Evolutionary conservation across 75 land plant species (phyloP).

Genomic region (Ceratopteris richardii): DNA sequence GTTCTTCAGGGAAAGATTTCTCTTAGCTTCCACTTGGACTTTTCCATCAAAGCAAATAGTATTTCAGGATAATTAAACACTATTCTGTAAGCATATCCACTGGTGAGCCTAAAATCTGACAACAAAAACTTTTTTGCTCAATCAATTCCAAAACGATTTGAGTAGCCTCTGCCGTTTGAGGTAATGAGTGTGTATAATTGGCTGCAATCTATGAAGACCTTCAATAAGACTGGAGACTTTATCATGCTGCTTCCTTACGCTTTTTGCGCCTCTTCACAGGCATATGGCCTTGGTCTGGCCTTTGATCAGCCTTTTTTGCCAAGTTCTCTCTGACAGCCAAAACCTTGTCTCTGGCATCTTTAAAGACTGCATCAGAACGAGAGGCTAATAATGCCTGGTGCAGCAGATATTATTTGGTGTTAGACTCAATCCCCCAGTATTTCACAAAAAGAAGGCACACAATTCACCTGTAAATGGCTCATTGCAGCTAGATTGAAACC

Average conservation of each 20-base stretch:
- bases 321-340: conserved; percentile 54
- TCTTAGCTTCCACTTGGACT: too few species aligned
- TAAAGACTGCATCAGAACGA: conserved; percentile 78
- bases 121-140: too few species aligned
- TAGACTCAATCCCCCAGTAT: background rate
- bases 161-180: too few species aligned
- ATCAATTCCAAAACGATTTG: too few species aligned
- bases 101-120: too few species aligned
- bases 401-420: background rate
- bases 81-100: too few species aligned
- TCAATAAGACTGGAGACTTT: too few species aligned
- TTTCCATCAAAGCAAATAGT: too few species aligned
- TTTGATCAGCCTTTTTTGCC: conserved; percentile 37
- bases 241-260: conserved; percentile 12
- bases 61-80: too few species aligned
- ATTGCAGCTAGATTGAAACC: conserved; percentile 97
- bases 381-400: conserved; percentile 69
- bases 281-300: conserved; percentile 11
- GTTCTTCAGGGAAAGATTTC: too few species aligned
- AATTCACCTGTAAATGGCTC: conserved; percentile 85
- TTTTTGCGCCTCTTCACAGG: conserved; percentile 33
- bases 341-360: conserved; percentile 63
- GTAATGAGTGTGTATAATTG: background rate
- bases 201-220: background rate
- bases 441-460: background rate